Conservation (phyloP, 768 basidiomycete species). For the Multifurca ochricompacta region DNA sequence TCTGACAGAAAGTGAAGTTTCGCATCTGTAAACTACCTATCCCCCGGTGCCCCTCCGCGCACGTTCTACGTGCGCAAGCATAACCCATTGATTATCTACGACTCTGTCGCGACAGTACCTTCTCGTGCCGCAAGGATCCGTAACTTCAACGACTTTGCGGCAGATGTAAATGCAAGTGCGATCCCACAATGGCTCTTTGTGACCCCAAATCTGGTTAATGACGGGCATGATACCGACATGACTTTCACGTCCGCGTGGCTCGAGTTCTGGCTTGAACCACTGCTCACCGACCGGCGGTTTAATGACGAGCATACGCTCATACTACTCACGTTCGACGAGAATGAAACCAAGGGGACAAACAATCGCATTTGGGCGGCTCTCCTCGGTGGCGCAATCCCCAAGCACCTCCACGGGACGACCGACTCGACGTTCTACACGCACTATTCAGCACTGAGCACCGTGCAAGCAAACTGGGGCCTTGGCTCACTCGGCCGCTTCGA, state of each 20-base stretch:
- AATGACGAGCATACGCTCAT: constrained; percentile 49
- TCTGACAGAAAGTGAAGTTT: constrained; percentile 23
- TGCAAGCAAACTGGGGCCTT: too few relatives aligned
- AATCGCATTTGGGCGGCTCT: constrained; percentile 42
- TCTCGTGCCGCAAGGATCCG: too few relatives aligned
- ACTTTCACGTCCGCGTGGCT: constrained; percentile 41
- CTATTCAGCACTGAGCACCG: too few relatives aligned
- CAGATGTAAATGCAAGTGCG: constrained; percentile 40
- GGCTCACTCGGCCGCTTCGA: too few relatives aligned
- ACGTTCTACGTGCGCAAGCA: too few relatives aligned
- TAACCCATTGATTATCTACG: too few relatives aligned
- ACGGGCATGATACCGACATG: too few relatives aligned
- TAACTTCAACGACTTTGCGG: too few relatives aligned
- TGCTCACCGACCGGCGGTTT: constrained; percentile 43
- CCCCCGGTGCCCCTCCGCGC: constrained; percentile 32
- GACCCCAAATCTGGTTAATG: constrained; percentile 50
- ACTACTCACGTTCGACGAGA: constrained; percentile 57
- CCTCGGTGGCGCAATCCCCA: constrained; percentile 39
- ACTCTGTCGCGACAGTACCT: too few relatives aligned
- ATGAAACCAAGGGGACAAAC: constrained; percentile 31
- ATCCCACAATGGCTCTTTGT: constrained; percentile 57
- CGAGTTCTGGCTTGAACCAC: constrained; percentile 41
- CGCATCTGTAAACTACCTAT: constrained; percentile 32
- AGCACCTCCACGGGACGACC: constrained; percentile 27
- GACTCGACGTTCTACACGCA: too few relatives aligned